phyloP scores from a whole-genome alignment of 1,284 basidiomycete species.

The Fistulinella cinereoalba region DNA sequence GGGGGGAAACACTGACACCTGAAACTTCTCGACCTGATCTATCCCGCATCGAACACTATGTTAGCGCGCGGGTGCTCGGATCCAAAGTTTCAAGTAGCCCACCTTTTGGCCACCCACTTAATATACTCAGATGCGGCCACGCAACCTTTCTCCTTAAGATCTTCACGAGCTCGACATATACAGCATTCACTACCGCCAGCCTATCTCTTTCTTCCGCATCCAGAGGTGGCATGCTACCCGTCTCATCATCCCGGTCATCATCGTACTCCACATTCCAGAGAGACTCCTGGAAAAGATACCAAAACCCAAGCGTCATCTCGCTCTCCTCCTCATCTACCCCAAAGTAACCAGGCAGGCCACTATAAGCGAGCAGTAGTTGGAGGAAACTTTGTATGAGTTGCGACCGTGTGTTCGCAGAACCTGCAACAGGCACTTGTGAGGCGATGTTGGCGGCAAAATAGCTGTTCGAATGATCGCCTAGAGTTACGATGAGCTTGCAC shows the following conservation, averaged over 20 bases:
- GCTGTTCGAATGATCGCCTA: conserved; percentile 83
- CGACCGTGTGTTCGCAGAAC: conserved; percentile 33
- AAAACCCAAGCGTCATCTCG: conserved; percentile 83
- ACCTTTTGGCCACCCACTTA: conserved; percentile 70
- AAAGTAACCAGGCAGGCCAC: conserved; percentile 71
- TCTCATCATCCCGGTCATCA: conserved; percentile 45
- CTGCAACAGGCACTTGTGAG: conserved; percentile 35
- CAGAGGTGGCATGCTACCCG: conserved; percentile 26
- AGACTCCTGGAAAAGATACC: conserved; percentile 86
- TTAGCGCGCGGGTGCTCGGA: conserved; percentile 8
- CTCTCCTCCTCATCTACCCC: conserved; percentile 82
- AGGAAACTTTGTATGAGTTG: conserved; percentile 71
- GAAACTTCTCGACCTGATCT: conserved; percentile 77
- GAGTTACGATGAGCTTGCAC: conserved; percentile 73
- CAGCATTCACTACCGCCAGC: conserved; percentile 63
- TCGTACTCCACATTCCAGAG: conserved; percentile 75
- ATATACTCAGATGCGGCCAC: conserved; percentile 53
- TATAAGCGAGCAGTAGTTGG: conserved; percentile 68
- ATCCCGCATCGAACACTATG: conserved; percentile 4
- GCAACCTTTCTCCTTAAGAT: conserved; percentile 70
- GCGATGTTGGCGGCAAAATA: conserved; percentile 74
- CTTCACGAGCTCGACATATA: conserved; percentile 75
- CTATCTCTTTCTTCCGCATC: conserved; percentile 42
- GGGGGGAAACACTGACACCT: conserved; percentile 50
- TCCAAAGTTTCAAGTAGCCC: conserved; percentile 18